phyloP scores from a whole-genome alignment of 352 stramenopile genomes.

The Pythium volutum region DNA sequence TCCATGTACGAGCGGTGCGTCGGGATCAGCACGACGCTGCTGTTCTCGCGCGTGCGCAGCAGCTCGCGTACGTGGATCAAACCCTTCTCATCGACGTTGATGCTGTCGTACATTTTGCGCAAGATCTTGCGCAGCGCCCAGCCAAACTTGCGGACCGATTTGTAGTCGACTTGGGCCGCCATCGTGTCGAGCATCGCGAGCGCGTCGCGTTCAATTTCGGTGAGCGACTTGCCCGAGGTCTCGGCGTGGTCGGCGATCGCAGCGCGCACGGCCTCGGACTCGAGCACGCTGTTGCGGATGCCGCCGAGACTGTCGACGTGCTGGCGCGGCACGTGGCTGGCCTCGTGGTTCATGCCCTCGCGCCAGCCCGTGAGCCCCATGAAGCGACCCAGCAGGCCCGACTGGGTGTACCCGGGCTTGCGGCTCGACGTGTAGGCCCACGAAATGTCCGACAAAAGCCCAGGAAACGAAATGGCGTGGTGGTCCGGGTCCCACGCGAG shows the following conservation, averaged over 20 bases:
- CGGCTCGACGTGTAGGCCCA: conserved; percentile 89
- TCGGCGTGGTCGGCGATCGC: conserved; percentile 47
- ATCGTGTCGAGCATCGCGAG: conserved; percentile 69
- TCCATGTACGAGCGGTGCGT: conserved; percentile 85
- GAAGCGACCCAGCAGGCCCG: conserved; percentile 71
- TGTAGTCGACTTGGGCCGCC: conserved; percentile 75
- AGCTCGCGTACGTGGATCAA: conserved; percentile 68
- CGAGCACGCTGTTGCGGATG: conserved; percentile 72
- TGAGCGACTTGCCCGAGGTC: conserved; percentile 29
- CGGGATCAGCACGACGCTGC: conserved; percentile 78
- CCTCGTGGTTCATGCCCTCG: conserved; percentile 84
- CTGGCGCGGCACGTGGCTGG: conserved; percentile 73
- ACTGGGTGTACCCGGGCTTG: conserved; percentile 85
- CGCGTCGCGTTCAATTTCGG: conserved; percentile 56
- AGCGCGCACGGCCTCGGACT: conserved; percentile 48
- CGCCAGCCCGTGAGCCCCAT: conserved; percentile 87
- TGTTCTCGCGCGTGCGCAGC: conserved; percentile 35
- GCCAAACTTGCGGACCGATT: conserved; percentile 66
- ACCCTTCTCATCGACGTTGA: conserved; percentile 80
- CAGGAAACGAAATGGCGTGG: conserved; percentile 85
- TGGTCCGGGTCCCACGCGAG: conserved; percentile 87
- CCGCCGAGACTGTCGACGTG: conserved; percentile 59
- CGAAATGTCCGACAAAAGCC: conserved; percentile 79
- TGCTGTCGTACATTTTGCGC: conserved; percentile 85
- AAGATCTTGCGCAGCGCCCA: conserved; percentile 83